Conservation (phyloP, 805 yeast species). For the Scheffersomyces coipomensis region DNA sequence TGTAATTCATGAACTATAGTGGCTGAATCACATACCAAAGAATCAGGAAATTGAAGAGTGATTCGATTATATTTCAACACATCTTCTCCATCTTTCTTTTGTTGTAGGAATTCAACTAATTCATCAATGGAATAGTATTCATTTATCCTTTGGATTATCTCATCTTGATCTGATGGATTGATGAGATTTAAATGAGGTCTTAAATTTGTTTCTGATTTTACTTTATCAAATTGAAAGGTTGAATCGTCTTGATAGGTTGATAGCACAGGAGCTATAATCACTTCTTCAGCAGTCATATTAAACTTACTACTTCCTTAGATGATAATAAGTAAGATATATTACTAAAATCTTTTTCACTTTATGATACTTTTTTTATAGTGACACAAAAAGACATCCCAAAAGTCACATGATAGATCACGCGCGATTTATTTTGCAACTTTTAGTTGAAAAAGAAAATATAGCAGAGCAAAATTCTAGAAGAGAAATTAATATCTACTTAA, state of each 20-base stretch:
- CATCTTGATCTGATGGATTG: constrained; percentile 16
- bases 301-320: too few relatives aligned
- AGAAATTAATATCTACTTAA: too few relatives aligned
- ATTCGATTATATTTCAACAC: constrained; percentile 43
- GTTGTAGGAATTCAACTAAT: constrained; percentile 38
- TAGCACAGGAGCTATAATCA: constrained; percentile 62
- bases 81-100: constrained; percentile 22
- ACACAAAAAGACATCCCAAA: too few relatives aligned
- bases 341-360: too few relatives aligned
- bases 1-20: constrained; percentile 59
- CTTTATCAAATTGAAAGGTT: constrained; percentile 48
- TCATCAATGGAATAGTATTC: constrained; percentile 57
- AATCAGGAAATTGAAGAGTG: constrained; percentile 91
- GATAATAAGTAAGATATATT: too few relatives aligned
- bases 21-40: constrained; percentile 73
- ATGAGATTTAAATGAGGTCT: constrained; percentile 22
- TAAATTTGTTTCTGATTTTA: constrained; percentile 19
- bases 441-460: too few relatives aligned
- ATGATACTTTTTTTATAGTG: too few relatives aligned
- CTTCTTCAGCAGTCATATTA: constrained; percentile 13
- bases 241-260: constrained; percentile 72
- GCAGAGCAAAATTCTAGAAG: too few relatives aligned
- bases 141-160: constrained; percentile 31
- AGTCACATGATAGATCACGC: too few relatives aligned
- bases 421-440: too few relatives aligned